Base-by-base conservation (phyloP, 495 filamentous ascomycete species). In the Tuber borchii region DNA sequence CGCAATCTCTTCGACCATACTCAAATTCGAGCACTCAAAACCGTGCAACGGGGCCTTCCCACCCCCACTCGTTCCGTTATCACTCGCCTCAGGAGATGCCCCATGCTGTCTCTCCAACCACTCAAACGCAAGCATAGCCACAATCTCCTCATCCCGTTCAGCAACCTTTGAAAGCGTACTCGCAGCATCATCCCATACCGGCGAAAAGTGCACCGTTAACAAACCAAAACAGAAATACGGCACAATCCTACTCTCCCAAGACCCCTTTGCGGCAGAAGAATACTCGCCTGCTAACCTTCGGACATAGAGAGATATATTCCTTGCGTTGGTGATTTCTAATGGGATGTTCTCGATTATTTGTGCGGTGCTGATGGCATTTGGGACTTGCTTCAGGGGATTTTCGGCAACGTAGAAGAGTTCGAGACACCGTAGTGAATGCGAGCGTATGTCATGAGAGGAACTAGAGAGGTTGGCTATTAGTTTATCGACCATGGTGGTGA, bases 161-260 rank as follows among this genome's bases (percentile, higher is more conserved):
- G 90, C 89, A 71, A 98, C 90, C 40, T 90, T 87, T 78, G 92
- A 91, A 81, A 99, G 83, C 22, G 91, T 90, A 39, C 89, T 87
- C 45, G 90, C 88, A 22, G 92, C 90, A 77, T 97, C 93, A 77
- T 97, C 93, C 92, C 93, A 97, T 34, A 95, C 83, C 22, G 91
- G 92, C 8, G 93, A 86, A 74, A 97, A 85, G 77, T 90, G 92
- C 71, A 95, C 90, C 6, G 93, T 95, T 73, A 97, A 88, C 78
- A 97, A 51, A 17, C 81, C 81, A 82, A 97, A 97, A 80, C 92
- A 91, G 79, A 93, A 97, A 20, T 90, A 86, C 1, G 94, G 92
- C 43, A 97, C 87, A 9, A 94, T 87, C 78, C 86, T 87, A 44
- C 88, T 85, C 80, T 97, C 86, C 90, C 91, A 93, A 19, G 86